These are phyloP conservation scores for Pleurotus salmoneostramineus DNA, from an alignment of 768 basidiomycete genomes.

Conservation along the genomic window DNA sequence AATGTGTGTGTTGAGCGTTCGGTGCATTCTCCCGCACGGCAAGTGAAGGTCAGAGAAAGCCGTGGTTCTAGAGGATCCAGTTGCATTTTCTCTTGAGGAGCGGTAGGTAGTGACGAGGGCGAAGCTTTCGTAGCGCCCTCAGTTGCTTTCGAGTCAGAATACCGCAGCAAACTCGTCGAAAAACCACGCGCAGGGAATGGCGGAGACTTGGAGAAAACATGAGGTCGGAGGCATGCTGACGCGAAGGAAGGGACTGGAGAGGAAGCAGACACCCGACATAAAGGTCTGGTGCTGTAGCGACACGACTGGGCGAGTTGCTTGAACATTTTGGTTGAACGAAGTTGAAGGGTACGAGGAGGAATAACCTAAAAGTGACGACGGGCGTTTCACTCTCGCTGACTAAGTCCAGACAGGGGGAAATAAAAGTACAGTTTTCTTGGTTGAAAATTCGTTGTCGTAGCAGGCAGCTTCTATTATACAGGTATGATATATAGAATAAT, in stretches of 20 bases:
- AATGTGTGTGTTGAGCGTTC: conserved; percentile 86
- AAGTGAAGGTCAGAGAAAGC: conserved; percentile 81
- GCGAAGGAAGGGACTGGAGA: background rate
- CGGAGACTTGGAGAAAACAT: too few relatives aligned
- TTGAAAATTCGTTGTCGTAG: background rate
- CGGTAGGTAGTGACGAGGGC: background rate
- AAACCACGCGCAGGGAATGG: background rate
- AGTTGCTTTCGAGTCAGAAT: too few relatives aligned
- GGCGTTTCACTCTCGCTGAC: background rate
- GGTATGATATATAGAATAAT: conserved; percentile 5
- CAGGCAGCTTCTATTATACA: conserved; percentile 5
- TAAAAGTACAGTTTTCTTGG: background rate
- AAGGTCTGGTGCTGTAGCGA: too few relatives aligned
- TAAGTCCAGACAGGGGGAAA: background rate
- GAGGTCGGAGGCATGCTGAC: background rate
- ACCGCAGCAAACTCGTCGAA: background rate
- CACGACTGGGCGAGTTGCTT: too few relatives aligned
- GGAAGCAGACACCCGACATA: too few relatives aligned
- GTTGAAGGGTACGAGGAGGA: background rate
- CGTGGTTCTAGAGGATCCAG: conserved; percentile 42
- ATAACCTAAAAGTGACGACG: background rate
- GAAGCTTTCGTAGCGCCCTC: too few relatives aligned
- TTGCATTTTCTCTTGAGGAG: background rate
- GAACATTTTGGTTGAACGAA: too few relatives aligned
- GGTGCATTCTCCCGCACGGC: conserved; percentile 70